phyloP scores from a whole-genome alignment of 139 green algal genomes.

The Cymbomonas tetramitiformis region DNA sequence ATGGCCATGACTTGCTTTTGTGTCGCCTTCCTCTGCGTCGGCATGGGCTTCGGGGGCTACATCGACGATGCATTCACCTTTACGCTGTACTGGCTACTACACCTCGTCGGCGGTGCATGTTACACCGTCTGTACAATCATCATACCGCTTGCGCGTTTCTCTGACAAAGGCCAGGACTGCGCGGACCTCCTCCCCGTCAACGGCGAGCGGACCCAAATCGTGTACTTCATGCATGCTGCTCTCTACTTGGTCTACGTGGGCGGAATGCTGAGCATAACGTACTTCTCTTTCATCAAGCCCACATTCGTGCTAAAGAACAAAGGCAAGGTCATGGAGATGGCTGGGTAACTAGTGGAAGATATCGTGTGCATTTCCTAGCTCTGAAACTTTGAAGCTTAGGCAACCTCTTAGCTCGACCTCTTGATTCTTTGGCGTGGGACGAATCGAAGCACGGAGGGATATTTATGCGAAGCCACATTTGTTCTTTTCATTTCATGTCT shows the following conservation, averaged over 20 bases:
- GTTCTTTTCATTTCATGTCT: too few species aligned
- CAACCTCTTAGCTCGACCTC: too few species aligned
- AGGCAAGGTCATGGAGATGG: too few species aligned
- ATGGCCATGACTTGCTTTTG: conserved; percentile 3
- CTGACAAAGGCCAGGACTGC: not conserved
- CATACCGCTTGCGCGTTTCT: conserved; percentile 2
- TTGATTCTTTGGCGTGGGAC: too few species aligned
- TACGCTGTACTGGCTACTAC: conserved; percentile 9
- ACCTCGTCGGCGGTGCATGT: conserved; percentile 5
- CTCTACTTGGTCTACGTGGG: conserved; percentile 9
- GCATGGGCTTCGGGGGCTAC: conserved; percentile 8
- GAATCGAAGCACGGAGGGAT: too few species aligned
- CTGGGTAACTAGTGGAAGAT: too few species aligned
- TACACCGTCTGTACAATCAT: conserved; percentile 9
- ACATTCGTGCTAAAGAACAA: too few species aligned
- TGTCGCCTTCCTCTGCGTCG: conserved; percentile 3
- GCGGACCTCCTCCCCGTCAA: not conserved
- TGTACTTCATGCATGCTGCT: not conserved
- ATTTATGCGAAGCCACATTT: too few species aligned
- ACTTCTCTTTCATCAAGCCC: conserved; percentile 10
- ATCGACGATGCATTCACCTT: not conserved
- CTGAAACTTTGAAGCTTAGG: too few species aligned
- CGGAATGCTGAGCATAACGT: conserved; percentile 10
- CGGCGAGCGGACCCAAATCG: not conserved
- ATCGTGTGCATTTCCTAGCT: too few species aligned